Conservation (phyloP, 768 basidiomycete species). For the Kwoniella newhampshirensis region DNA sequence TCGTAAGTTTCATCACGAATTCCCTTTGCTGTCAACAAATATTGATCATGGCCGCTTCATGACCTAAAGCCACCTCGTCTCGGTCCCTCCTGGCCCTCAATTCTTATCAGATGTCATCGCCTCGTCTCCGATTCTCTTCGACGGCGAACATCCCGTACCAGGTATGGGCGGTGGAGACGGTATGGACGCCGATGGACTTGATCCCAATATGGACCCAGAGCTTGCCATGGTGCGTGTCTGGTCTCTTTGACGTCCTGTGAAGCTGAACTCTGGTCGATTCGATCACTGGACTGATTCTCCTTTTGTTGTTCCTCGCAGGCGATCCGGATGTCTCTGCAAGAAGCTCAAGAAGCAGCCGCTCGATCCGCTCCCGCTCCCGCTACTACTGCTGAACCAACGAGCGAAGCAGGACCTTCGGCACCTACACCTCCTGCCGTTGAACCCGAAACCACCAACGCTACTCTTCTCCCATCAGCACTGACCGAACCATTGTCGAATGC, state of each 20-base stretch:
- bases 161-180: conserved; percentile 53
- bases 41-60: neutral
- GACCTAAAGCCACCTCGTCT: conserved; percentile 69
- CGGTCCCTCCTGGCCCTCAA: conserved; percentile 69
- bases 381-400: conserved; percentile 6
- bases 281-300: neutral
- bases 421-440: conserved; percentile 26
- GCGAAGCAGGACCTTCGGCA: conserved; percentile 18
- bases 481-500: conserved; percentile 49
- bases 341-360: conserved; percentile 54
- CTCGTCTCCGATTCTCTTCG: conserved; percentile 80
- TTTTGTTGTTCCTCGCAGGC: conserved; percentile 60
- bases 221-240: conserved; percentile 80
- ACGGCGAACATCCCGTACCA: conserved; percentile 52
- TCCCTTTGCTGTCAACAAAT: neutral
- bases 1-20: conserved; percentile 34
- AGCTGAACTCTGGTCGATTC: neutral
- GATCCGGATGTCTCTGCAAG: conserved; percentile 91
- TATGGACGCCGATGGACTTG: conserved; percentile 58
- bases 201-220: conserved; percentile 93
- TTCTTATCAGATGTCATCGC: conserved; percentile 81
- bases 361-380: conserved; percentile 22
- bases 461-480: conserved; percentile 48
- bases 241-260: neutral
- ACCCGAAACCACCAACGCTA: conserved; percentile 41